Conservation (phyloP, 352 stramenopile genomes). For the Phytopythium boreale region DNA sequence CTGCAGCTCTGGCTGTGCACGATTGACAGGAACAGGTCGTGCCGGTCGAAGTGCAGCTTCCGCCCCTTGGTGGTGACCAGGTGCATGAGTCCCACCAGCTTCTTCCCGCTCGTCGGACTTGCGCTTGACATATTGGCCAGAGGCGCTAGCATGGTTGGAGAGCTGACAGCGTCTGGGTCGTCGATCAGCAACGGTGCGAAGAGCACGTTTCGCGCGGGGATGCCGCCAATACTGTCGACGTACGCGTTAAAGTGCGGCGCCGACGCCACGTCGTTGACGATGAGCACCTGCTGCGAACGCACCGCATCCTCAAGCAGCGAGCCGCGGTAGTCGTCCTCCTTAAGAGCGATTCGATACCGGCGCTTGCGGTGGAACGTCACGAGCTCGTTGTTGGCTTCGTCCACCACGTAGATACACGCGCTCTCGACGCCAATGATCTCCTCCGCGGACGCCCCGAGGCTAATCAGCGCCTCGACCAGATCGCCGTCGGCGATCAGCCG, state of each 20-base stretch:
- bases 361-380: constrained; percentile 73
- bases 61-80: constrained; percentile 69
- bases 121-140: too few relatives aligned
- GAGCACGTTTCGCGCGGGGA: constrained; percentile 49
- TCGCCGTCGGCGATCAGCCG: constrained; percentile 61
- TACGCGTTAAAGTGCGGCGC: constrained; percentile 52
- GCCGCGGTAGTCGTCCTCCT: constrained; percentile 41
- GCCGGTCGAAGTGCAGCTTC: constrained; percentile 55
- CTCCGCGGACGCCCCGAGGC: constrained; percentile 48
- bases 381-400: constrained; percentile 39
- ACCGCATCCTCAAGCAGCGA: constrained; percentile 57
- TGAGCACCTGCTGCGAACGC: constrained; percentile 39
- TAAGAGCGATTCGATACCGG: constrained; percentile 52
- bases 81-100: constrained; percentile 63
- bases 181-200: constrained; percentile 63
- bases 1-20: constrained; percentile 63
- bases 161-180: constrained; percentile 17
- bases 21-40: constrained; percentile 79
- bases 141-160: neutral
- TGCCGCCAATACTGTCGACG: constrained; percentile 58
- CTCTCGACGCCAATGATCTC: constrained; percentile 73
- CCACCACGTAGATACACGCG: constrained; percentile 60
- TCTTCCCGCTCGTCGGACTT: constrained; percentile 12
- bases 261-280: constrained; percentile 54
- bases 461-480: constrained; percentile 54